Percentiles rank a stretch among this genome's conserved stretches.
Evolutionary conservation across 305 asterid species (phyloP).

Genomic region (Coffea humblotiana): DNA sequence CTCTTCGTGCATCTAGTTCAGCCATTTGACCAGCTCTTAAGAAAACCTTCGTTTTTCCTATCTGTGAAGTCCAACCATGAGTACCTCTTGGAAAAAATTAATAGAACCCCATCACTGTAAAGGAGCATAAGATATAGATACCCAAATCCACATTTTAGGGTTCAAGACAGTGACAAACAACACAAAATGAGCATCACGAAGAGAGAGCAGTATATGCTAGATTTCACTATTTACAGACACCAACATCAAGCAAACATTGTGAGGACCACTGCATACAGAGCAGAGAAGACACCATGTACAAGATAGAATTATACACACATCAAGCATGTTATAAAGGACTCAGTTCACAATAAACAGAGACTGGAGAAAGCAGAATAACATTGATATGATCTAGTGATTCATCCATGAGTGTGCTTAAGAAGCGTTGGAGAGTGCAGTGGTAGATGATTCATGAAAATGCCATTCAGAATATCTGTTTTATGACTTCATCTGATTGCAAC

Average conservation of each 20-base stretch:
- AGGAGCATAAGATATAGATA: neutral
- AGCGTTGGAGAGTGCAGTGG: neutral
- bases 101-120: neutral
- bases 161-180: neutral
- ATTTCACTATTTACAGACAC: too few species aligned
- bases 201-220: too few species aligned
- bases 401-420: neutral
- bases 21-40: conserved; percentile 98
- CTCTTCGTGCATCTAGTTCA: conserved; percentile 87
- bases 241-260: too few species aligned
- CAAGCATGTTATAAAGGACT: too few species aligned
- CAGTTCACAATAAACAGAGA: neutral
- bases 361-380: neutral
- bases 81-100: conserved; percentile 1
- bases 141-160: neutral
- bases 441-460: neutral
- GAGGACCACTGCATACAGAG: neutral
- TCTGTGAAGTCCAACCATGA: conserved; percentile 46
- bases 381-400: neutral
- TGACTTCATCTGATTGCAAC: neutral
- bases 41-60: conserved; percentile 84
- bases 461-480: neutral
- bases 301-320: neutral
- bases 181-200: neutral
- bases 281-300: neutral